phyloP scores from a whole-genome alignment of 2,329 filamentous ascomycete genomes.

The Colletotrichum sp. region DNA sequence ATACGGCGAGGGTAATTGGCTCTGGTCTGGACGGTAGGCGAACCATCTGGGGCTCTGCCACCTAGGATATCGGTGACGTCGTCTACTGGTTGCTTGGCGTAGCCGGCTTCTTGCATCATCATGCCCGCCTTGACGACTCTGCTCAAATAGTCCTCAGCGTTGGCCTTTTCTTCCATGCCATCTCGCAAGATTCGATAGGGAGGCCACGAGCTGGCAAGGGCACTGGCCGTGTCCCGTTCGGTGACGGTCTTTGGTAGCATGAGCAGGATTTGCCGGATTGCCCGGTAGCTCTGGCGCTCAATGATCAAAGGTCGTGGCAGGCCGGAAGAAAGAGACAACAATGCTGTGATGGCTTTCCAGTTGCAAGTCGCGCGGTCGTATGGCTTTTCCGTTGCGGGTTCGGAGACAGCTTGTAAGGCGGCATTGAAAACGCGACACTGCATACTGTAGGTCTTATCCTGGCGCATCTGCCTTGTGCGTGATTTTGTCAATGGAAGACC shows the following conservation, averaged over 20 bases:
- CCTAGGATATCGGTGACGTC: constrained; percentile 56
- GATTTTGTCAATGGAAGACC: constrained; percentile 22
- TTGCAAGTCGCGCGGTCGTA: constrained; percentile 48
- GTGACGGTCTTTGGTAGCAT: constrained; percentile 56
- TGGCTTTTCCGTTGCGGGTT: constrained; percentile 33
- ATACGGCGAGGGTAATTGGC: not conserved
- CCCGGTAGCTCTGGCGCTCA: constrained; percentile 54
- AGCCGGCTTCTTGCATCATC: constrained; percentile 63
- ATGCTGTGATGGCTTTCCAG: constrained; percentile 62
- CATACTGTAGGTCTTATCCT: constrained; percentile 23
- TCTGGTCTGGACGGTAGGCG: constrained; percentile 61
- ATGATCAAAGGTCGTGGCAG: constrained; percentile 57
- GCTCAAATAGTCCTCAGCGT: constrained; percentile 57
- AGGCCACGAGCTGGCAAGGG: constrained; percentile 62
- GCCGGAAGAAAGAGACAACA: constrained; percentile 57
- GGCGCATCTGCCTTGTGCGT: not conserved
- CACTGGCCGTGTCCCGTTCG: constrained; percentile 53
- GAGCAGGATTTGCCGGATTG: constrained; percentile 59
- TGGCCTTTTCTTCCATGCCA: constrained; percentile 62
- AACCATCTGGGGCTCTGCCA: constrained; percentile 53
- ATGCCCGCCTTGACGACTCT: constrained; percentile 57
- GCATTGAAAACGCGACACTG: constrained; percentile 40
- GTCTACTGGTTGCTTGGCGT: constrained; percentile 51
- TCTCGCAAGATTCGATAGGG: constrained; percentile 63
- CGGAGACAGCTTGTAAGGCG: constrained; percentile 35